Percentiles rank a stretch among this genome's conserved stretches.
Evolutionary conservation across 2,329 filamentous ascomycete species (phyloP).

Genomic region (Sporothrix pseudoabietina): DNA sequence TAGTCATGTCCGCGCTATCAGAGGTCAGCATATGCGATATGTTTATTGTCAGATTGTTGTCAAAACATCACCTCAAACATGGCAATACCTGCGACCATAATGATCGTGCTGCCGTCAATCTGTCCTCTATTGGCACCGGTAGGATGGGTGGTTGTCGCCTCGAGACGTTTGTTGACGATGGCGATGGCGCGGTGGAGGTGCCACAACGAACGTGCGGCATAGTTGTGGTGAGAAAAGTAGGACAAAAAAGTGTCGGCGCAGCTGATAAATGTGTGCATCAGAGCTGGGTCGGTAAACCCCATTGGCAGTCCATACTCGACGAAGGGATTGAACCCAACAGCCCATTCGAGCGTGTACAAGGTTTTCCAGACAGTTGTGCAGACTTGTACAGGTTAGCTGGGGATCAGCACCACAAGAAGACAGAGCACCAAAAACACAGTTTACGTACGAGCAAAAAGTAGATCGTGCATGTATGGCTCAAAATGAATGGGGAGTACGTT

Average conservation of each 20-base stretch:
- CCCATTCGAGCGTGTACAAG: conserved; percentile 24
- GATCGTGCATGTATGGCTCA: conserved; percentile 30
- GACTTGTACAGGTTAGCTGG: not conserved
- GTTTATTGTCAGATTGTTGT: not conserved
- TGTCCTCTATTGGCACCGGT: not conserved
- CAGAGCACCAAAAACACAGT: not conserved
- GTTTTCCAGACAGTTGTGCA: conserved; percentile 26
- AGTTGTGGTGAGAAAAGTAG: conserved; percentile 6
- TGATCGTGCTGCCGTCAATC: conserved; percentile 18
- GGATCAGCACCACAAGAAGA: not conserved
- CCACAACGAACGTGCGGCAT: not conserved
- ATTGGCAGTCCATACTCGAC: conserved; percentile 25
- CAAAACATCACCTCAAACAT: conserved; percentile 24
- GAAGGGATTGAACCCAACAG: conserved; percentile 26
- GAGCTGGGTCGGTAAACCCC: conserved; percentile 21
- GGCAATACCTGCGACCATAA: conserved; percentile 26
- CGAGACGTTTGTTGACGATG: conserved; percentile 26
- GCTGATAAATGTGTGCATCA: conserved; percentile 29
- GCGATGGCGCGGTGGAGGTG: conserved; percentile 25
- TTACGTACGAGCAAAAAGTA: conserved; percentile 25
- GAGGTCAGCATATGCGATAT: not conserved
- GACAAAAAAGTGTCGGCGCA: conserved; percentile 25
- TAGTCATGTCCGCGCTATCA: not conserved
- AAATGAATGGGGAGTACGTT: conserved; percentile 7
- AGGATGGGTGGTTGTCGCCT: not conserved